phyloP scores from a whole-genome alignment of 2,329 filamentous ascomycete species.

The Hypoxylon sp. region DNA sequence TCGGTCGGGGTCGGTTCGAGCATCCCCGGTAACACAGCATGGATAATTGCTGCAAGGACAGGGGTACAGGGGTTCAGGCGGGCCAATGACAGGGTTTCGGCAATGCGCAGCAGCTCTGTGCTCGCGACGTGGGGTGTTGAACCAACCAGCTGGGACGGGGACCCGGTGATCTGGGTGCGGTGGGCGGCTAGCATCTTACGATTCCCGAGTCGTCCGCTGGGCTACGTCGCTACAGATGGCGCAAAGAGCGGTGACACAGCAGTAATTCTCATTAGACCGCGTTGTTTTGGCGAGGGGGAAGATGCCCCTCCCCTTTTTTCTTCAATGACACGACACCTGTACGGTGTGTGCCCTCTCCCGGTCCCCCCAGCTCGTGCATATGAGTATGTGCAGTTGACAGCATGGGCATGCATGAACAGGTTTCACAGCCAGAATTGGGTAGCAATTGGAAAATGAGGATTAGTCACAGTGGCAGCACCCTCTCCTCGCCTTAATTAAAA shows the following conservation, averaged over 20 bases:
- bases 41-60: constrained; percentile 20
- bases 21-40: constrained; percentile 31
- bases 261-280: constrained; percentile 12
- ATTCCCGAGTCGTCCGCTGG: constrained; percentile 10
- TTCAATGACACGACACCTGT: constrained; percentile 3
- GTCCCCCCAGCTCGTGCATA: neutral
- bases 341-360: neutral
- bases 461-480: neutral
- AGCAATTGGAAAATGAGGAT: constrained; percentile 2
- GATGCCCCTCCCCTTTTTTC: neutral
- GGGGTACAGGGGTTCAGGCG: neutral
- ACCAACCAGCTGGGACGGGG: constrained; percentile 33
- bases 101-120: constrained; percentile 3
- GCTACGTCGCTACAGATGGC: constrained; percentile 17
- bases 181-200: constrained; percentile 24
- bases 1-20: constrained; percentile 22
- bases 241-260: constrained; percentile 45
- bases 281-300: constrained; percentile 8
- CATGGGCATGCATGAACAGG: constrained; percentile 26
- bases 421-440: constrained; percentile 12
- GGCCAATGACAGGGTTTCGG: constrained; percentile 17
- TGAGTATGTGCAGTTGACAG: constrained; percentile 20
- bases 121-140: constrained; percentile 28
- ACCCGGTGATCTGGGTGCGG: constrained; percentile 38
- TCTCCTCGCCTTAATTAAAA: neutral